A percentile compares a stretch with the other conserved stretches of the same genome.
These are phyloP conservation scores for Hura crepitans DNA, from an alignment of 441 rosid species.

Conservation along the genomic window DNA sequence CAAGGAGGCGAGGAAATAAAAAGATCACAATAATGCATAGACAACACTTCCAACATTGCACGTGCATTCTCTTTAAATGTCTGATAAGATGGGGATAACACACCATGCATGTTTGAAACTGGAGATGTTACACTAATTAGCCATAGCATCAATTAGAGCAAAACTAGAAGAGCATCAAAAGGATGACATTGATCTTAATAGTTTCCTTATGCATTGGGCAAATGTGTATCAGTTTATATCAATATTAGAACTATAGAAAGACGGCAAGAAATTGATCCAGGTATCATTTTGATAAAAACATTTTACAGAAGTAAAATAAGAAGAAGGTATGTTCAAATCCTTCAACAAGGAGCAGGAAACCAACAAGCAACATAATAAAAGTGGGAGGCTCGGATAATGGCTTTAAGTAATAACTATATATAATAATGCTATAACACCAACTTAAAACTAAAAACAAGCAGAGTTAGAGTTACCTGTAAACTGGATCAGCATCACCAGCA, in stretches of 20 bases:
- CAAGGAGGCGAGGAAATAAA: not conserved
- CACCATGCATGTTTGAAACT: constrained; percentile 45
- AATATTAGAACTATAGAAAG: no score
- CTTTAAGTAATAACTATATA: constrained; percentile 1
- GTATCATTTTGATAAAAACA: not conserved
- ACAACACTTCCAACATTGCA: constrained; percentile 9
- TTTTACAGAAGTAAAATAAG: not conserved
- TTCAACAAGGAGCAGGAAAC: not conserved
- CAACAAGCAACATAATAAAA: not conserved
- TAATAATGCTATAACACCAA: constrained; percentile 9
- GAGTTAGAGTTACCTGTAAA: constrained; percentile 54
- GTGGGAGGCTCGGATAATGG: not conserved
- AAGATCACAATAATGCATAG: not conserved
- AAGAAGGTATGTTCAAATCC: not conserved
- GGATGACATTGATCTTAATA: not conserved
- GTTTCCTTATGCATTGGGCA: not conserved
- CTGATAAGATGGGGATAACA: not conserved
- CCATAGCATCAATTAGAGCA: constrained; percentile 6
- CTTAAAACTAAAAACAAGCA: not conserved
- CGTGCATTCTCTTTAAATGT: constrained; percentile 35
- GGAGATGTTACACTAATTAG: not conserved
- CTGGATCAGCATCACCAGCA: constrained; percentile 78
- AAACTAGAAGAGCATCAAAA: not conserved
- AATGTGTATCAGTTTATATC: not conserved
- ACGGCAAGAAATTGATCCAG: not conserved